A percentile compares a stretch with the other conserved stretches of the same genome.
Conservation (phyloP, 2,329 filamentous ascomycete genomes). For the Claviceps humidiphila region DNA sequence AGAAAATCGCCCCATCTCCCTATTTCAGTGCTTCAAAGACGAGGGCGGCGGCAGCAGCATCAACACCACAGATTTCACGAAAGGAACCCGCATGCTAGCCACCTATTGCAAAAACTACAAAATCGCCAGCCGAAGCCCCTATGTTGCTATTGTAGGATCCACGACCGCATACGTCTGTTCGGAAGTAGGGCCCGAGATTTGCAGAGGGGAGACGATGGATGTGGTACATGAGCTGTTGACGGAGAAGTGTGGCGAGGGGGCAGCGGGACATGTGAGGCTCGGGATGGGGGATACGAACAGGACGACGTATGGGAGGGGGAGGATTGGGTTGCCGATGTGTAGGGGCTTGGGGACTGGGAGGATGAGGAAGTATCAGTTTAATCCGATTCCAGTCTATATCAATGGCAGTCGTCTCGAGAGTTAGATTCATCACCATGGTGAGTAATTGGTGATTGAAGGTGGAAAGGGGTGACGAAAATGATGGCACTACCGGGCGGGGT, state of each 20-base stretch:
- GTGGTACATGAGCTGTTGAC: not conserved
- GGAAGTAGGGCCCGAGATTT: not conserved
- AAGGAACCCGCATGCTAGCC: not conserved
- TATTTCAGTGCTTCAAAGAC: not conserved
- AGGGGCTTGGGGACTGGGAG: not conserved
- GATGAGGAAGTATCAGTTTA: not conserved
- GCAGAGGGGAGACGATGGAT: not conserved
- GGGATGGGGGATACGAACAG: not conserved
- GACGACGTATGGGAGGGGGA: constrained; percentile 3
- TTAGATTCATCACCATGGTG: not conserved
- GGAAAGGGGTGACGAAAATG: not conserved
- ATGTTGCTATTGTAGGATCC: not conserved
- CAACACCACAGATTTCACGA: not conserved
- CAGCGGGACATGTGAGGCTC: not conserved
- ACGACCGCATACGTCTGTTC: constrained; percentile 3
- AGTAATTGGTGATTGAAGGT: not conserved
- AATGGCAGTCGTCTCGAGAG: not conserved
- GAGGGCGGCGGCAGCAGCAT: not conserved
- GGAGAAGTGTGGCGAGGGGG: not conserved
- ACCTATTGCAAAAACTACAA: not conserved
- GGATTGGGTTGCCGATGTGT: not conserved
- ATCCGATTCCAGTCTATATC: not conserved
- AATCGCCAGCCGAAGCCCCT: not conserved
- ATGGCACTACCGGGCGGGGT: not conserved
- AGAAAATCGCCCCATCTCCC: not conserved